Evolutionary conservation across 1,139 yeast species (phyloP), one percentile per base, ranked within the genome.

Genomic region (Sugiyamaella castrensis): DNA sequence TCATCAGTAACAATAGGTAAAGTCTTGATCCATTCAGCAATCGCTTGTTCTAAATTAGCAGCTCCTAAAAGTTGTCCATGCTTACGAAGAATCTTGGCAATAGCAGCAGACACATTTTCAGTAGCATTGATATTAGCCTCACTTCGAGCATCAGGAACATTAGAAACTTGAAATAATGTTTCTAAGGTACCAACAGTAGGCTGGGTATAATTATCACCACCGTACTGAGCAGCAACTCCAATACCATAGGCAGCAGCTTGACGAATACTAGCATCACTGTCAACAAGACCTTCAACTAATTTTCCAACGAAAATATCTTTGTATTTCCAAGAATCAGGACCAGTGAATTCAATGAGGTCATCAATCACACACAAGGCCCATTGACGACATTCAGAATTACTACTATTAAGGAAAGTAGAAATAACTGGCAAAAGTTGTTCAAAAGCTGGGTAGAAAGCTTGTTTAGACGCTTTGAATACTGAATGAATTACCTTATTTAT

Each of bases 61-160:
- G 56, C 59, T 10, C 69, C 68, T 37, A 87, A 73, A 40, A 76
- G 69, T 11, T 74, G 61, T 13, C 82, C 82, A 46, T 67, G 64
- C 35, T 62, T 56, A 26, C 71, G 65, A 43, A 72, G 58, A 13
- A 91, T 81, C 66, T 87, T 87, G 37, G 98, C 92, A 57, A 92
- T 84, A 1, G 98, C 81, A 2, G 88, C 77, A 48, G 85, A 76
- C 12, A 89, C 84, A 60, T 86, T 86, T 66, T 92, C 98, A 0
- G 98, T 89, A 3, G 97, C 95, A 55, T 79, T 78, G 31, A 86
- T 70, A 59, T 89, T 89, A 52, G 87, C 96, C 46, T 87, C 95
- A 8, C 84, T 80, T 55, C 87, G 81, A 2, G 96, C 84, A 58
- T 88, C 95, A n/a, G 96, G 91, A 26, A 82, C 81, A 38, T 81